These are phyloP conservation scores for Cutaneotrichosporon curvatum DNA, from an alignment of 1,284 basidiomycete species.

Conservation along the genomic window DNA sequence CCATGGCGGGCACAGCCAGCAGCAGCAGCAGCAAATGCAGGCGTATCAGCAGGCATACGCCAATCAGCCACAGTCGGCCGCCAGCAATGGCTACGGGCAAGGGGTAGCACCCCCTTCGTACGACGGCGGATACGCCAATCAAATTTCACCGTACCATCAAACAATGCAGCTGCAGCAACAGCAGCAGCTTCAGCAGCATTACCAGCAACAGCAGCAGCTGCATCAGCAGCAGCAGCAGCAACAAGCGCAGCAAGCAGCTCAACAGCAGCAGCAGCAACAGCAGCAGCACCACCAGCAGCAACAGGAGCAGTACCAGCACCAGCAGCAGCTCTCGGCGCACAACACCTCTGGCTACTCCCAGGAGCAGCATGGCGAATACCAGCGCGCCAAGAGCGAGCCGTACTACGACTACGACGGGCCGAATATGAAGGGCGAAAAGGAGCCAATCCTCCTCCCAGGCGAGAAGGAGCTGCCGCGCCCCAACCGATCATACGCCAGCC, in stretches of 20 bases:
- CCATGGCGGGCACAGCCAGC: too few species aligned
- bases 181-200: neutral
- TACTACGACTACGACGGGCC: neutral
- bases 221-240: conserved; percentile 1
- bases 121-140: too few species aligned
- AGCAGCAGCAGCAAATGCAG: too few species aligned
- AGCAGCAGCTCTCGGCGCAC: neutral
- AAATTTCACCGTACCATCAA: neutral
- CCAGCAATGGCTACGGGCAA: too few species aligned
- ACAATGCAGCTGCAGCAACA: neutral
- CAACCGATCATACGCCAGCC: conserved; percentile 39
- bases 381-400: neutral
- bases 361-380: neutral
- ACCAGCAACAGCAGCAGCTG: neutral
- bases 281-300: conserved; percentile 2
- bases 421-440: conserved; percentile 15
- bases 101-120: too few species aligned
- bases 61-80: too few species aligned
- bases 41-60: too few species aligned
- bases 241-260: neutral
- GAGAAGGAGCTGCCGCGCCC: conserved; percentile 38
- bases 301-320: neutral
- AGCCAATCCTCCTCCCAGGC: conserved; percentile 40
- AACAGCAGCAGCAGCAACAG: neutral
- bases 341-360: neutral